A percentile compares a stretch with the other conserved stretches of the same genome.
phyloP scores from a whole-genome alignment of 2,329 filamentous ascomycete species.

The Aspergillus novofumigatus region DNA sequence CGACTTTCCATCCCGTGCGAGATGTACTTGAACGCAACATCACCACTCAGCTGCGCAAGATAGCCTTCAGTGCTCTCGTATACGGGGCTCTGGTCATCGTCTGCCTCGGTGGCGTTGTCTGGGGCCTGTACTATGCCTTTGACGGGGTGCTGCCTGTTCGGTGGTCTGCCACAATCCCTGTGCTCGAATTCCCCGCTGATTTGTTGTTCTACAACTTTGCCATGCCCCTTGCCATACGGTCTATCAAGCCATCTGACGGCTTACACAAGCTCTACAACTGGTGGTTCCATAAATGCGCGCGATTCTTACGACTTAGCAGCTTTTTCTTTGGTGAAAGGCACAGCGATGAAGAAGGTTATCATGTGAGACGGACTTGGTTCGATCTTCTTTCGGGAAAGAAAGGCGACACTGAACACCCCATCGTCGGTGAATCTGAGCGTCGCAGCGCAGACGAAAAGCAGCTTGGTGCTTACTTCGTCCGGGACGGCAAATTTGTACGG shows the following conservation, averaged over 20 bases:
- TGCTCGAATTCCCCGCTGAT: conserved; percentile 91
- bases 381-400: conserved; percentile 31
- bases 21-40: conserved; percentile 93
- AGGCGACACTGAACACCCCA: conserved; percentile 34
- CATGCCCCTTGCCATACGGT: conserved; percentile 79
- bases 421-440: conserved; percentile 30
- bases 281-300: conserved; percentile 91
- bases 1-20: conserved; percentile 94
- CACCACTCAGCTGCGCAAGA: conserved; percentile 89
- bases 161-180: conserved; percentile 88
- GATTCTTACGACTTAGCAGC: conserved; percentile 74
- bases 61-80: conserved; percentile 90
- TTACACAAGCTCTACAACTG: conserved; percentile 84
- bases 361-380: conserved; percentile 59
- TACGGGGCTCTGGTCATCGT: conserved; percentile 90
- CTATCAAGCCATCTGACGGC: conserved; percentile 79
- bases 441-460: conserved; percentile 38
- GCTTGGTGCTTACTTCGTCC: conserved; percentile 51
- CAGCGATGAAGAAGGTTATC: conserved; percentile 73
- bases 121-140: conserved; percentile 70
- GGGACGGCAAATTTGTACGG: conserved; percentile 78
- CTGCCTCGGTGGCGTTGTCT: conserved; percentile 92
- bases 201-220: conserved; percentile 95
- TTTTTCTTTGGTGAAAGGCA: conserved; percentile 86
- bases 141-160: conserved; percentile 79